Base-by-base conservation (phyloP, 2,329 filamentous ascomycete species). In the Clarireedia monteithiana region DNA sequence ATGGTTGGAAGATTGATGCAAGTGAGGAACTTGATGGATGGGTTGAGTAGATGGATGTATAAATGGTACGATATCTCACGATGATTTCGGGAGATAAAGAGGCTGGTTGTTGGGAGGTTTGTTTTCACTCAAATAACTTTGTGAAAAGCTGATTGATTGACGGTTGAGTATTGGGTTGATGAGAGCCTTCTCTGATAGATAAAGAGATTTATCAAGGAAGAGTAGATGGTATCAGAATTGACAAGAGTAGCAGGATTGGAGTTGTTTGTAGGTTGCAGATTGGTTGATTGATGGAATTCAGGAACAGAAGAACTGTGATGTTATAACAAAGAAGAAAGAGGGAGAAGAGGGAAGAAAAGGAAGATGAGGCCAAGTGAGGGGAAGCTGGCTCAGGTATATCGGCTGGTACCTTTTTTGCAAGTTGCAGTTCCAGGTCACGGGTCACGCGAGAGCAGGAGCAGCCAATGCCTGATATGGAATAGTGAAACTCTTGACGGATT, bases 1-100 rank as follows among this genome's bases (percentile, higher is more conserved):
- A 85, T 83, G 70, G 23, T 53, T 39, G 49, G 20, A 34, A 4
- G 36, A 14, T 5, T 17, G n/a, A 47, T 24, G 17, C 9, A n/a
- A n/a, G 39, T n/a, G 39, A 40, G 20, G 20, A 20, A 20, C 20
- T 20, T 20, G 20, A 20, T 20, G 20, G 3, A 20, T 3, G 20
- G 3, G 20, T 20, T 20, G 20, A 20, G 20, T 20, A 20, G 20
- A 20, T 20, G 20, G 20, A 20, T 20, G 20, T 20, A 20, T 20
- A 2, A 20, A 20, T 20, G 3, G 6, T 30, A 30, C 27, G 27
- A 30, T 30, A 30, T 30, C 27, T 30, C 27, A 30, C 27, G 27
- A 30, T 30, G 27, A 7, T 30, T 30, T 30, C 27, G 27, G 27
- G 27, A 30, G 27, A 30, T 30, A 30, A 30, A 30, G 27, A 30